Evolutionary conservation across 2,329 filamentous ascomycete species (phyloP).

Genomic region (Chalaropsis thielavioides): DNA sequence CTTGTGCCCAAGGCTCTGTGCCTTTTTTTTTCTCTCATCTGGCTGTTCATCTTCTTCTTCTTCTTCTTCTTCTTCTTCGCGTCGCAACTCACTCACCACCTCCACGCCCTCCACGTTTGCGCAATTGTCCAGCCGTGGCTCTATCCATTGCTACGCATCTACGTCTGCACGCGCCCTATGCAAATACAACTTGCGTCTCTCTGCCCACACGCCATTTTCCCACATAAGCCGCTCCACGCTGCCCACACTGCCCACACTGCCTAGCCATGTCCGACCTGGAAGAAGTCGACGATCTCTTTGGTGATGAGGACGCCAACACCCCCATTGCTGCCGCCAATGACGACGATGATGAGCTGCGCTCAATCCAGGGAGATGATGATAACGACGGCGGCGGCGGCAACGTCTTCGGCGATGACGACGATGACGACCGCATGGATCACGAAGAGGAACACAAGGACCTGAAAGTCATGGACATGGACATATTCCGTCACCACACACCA

Average conservation of each 20-base stretch:
- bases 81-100: too few species aligned
- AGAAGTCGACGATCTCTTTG: slow-evolving; percentile 47
- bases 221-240: background rate
- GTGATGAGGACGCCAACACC: slow-evolving; percentile 46
- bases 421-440: slow-evolving; percentile 14
- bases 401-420: slow-evolving; percentile 12
- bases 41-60: too few species aligned
- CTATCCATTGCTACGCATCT: background rate
- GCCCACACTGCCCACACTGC: background rate
- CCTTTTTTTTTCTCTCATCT: slow-evolving; percentile 11
- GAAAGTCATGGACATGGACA: slow-evolving; percentile 46
- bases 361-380: slow-evolving; percentile 34
- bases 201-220: background rate
- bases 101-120: background rate
- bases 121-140: background rate
- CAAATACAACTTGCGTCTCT: too few species aligned
- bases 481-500: slow-evolving; percentile 56
- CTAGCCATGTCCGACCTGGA: slow-evolving; percentile 40
- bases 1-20: slow-evolving; percentile 16
- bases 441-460: slow-evolving; percentile 30
- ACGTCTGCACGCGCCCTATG: too few species aligned
- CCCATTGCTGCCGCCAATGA: slow-evolving; percentile 46
- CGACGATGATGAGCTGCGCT: slow-evolving; percentile 36
- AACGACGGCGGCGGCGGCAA: slow-evolving; percentile 21
- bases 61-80: slow-evolving; percentile 8